Percentiles rank a stretch among this genome's conserved stretches.
phyloP scores from a whole-genome alignment of 2,329 filamentous ascomycete genomes.

The Neonectria sp. region DNA sequence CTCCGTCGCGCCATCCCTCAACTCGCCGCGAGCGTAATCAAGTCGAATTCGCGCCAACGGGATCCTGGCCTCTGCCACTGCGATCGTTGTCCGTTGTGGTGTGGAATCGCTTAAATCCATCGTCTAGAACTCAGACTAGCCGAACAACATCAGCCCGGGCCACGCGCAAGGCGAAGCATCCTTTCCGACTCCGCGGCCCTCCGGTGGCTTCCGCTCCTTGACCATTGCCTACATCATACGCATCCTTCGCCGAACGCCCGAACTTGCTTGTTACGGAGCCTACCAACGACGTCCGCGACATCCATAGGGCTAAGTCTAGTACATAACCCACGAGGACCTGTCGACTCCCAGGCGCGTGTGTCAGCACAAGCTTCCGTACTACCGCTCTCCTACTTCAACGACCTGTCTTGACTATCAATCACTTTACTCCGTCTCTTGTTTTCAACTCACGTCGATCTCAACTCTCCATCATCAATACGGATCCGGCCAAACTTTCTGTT shows the following conservation, averaged over 20 bases:
- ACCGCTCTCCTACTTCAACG: background rate
- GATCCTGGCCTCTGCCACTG: slow-evolving; percentile 12
- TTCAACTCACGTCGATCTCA: background rate
- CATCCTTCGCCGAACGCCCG: background rate
- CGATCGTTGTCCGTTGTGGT: background rate
- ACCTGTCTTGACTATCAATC: background rate
- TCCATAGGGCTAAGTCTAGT: background rate
- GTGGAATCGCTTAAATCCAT: slow-evolving; percentile 22
- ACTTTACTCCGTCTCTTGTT: background rate
- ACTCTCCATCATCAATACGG: background rate
- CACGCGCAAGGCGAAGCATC: slow-evolving; percentile 25
- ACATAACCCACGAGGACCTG: background rate
- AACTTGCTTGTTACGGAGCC: background rate
- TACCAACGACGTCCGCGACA: background rate
- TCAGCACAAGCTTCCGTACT: background rate
- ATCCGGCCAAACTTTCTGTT: background rate
- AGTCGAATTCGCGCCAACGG: slow-evolving; percentile 10
- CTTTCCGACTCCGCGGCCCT: slow-evolving; percentile 31
- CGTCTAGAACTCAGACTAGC: slow-evolving; percentile 27
- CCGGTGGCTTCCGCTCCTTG: slow-evolving; percentile 30
- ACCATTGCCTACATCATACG: background rate
- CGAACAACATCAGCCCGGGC: slow-evolving; percentile 29
- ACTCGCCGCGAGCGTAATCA: slow-evolving; percentile 13
- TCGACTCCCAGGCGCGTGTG: background rate
- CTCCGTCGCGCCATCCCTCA: background rate